Base-by-base conservation (phyloP, 2,329 filamentous ascomycete species). In the Xylaria sp. region DNA sequence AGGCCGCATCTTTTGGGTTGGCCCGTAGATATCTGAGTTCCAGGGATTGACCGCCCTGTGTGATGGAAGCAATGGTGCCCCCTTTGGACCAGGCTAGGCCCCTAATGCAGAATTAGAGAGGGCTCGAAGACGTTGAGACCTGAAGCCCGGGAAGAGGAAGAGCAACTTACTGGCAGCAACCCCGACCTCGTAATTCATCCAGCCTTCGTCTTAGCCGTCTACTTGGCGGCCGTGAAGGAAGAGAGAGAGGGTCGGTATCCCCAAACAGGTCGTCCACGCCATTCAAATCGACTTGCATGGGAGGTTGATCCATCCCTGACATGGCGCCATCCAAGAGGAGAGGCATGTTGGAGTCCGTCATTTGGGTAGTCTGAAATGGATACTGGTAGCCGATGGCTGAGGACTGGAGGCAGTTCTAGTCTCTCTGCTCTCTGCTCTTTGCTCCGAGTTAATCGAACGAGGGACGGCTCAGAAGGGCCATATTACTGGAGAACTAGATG, bases 11-110 rank as follows among this genome's bases (percentile, higher is more conserved):
- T 13, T 89, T 85, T 0, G 90, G 86, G 73, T 90, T 86, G 76
- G 91, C 90, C 41, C 89, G 87, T 60, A 97, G 85, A 77, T 93
- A 91, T 68, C 91, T 89, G 55, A 97, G 85, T 76, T 92, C 89
- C 62, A 98, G 83, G 15, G 85, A 86, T 57, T 87, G 86, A 34
- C 92, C 92, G 80, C 94, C 91, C 18, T 88, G 82, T 23, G 90
- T 88, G 73, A 98, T 91, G 63, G 91, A 91, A 34, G 94, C 94
- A 73, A 98, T 93, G 69, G 91, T 94, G 52, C 95, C 95, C 69
- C 90, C 88, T 75, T 91, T 94, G 12, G 95, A 97, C 94, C 95
- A 98, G 37, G 92, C 90, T 63, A 98, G 87, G 72, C 89, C 89
- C 78, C 94, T 72, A 20, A 41, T 97, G 74, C 54, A 57, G 12